phyloP scores from a whole-genome alignment of 78 protist species.

The slime mould (Dictyostelium discoideum) region dicty_2.7 NC_007090.3:4552001-4552500 shows the following conservation, averaged over 20 bases:
- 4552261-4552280: background rate
- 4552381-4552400: background rate
- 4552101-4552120: no score
- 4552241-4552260: background rate
- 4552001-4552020: background rate
- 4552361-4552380: background rate
- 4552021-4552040: no score
- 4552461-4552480: background rate
- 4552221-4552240: constrained; percentile 28
- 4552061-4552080: no score
- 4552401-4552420: background rate
- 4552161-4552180: constrained; percentile 75
- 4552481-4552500: background rate
- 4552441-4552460: background rate
- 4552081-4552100: background rate
- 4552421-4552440: no score
- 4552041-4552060: no score
- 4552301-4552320: constrained; percentile 5
- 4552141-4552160: constrained; percentile 76
- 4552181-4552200: constrained; percentile 46
- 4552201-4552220: constrained; percentile 62
- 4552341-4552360: constrained; percentile 3
- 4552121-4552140: background rate
- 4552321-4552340: background rate
- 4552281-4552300: constrained; percentile 26